Base-by-base conservation (phyloP, 306 rosid species). In the Cicer cuneatum region DNA sequence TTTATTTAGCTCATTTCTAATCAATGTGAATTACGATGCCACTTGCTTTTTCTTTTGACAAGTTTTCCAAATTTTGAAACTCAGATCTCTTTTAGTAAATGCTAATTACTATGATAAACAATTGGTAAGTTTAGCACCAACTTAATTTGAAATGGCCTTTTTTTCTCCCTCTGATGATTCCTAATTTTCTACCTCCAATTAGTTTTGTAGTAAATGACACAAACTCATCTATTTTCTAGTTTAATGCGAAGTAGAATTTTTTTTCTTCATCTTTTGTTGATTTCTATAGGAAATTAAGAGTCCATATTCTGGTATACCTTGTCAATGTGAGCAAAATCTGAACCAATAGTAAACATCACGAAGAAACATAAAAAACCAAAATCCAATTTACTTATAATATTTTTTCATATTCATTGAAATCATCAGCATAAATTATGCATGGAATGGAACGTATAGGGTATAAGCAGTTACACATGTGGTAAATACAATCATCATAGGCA, bases 381-480 rank as follows among this genome's bases (percentile, higher is more conserved):
- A 51, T 37, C 5, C 42, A 42, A 10, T 54, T 45, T 57, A 66
- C 45, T 54, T 43, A 66, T 66, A 66, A 47, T 11, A 4, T 10
- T 0, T 7, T 18, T 48, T 24, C 18, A 14, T 49, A 15, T 70
- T 14, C 38, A 19, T 39, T 49, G 16, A 47, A 60, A 57, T 18
- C 42, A 46, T 65, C 6, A 63, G 1, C 9, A 64, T 10, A 65
- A 14, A 41, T 24, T 14, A 53, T 59, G 38, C 76, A 77, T 69
- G 56, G 54, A 38, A 11, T 76, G 74, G 59, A 67, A 33, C 41
- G 19, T 7, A 21, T 24, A 57, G 37, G 24, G 16, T 35, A 47
- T 1, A 77, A 16, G 71, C 21, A 45, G 56, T 75, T 54, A 70
- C 43, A 83, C 57, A 62, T 24, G 12, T 65, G 62, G 72, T 7